Evolutionary conservation across 1,139 yeast genomes (phyloP).

Genomic region (Pichia sp.): DNA sequence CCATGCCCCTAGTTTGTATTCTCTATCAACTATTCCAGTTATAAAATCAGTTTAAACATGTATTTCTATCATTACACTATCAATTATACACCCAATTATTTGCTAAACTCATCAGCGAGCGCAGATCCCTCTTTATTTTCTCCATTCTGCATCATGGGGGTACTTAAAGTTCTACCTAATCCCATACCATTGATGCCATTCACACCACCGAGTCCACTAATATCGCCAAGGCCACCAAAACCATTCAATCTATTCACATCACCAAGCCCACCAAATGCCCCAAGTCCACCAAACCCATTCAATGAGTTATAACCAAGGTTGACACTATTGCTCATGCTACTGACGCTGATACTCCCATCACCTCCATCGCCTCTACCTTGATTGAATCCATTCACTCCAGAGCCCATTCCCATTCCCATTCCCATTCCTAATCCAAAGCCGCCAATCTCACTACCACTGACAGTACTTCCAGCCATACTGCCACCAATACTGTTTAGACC

Average conservation of each 20-base stretch:
- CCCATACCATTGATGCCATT: not conserved
- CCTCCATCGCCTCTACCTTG: too few species aligned
- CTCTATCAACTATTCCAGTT: not conserved
- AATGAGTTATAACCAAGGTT: too few species aligned
- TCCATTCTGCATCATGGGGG: constrained; percentile 6
- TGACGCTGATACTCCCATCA: too few species aligned
- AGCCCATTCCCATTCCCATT: too few species aligned
- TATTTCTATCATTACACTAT: not conserved
- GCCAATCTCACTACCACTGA: too few species aligned
- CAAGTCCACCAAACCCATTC: constrained; percentile 6
- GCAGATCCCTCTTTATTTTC: not conserved
- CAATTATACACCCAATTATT: not conserved
- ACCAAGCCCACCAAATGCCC: constrained; percentile 6
- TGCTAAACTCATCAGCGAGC: not conserved
- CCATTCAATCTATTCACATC: constrained; percentile 6
- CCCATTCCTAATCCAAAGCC: too few species aligned
- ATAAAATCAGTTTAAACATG: not conserved
- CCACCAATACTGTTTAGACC: too few species aligned
- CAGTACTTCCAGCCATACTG: too few species aligned
- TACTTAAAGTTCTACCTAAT: constrained; percentile 6
- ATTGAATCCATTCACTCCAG: too few species aligned
- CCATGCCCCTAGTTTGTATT: too few species aligned
- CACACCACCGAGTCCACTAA: constrained; percentile 4
- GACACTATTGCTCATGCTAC: too few species aligned
- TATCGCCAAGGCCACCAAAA: constrained; percentile 1